A percentile compares a stretch with the other conserved stretches of the same genome.
Conservation (phyloP, 2,329 filamentous ascomycete genomes). For the Bisporella sp. region DNA sequence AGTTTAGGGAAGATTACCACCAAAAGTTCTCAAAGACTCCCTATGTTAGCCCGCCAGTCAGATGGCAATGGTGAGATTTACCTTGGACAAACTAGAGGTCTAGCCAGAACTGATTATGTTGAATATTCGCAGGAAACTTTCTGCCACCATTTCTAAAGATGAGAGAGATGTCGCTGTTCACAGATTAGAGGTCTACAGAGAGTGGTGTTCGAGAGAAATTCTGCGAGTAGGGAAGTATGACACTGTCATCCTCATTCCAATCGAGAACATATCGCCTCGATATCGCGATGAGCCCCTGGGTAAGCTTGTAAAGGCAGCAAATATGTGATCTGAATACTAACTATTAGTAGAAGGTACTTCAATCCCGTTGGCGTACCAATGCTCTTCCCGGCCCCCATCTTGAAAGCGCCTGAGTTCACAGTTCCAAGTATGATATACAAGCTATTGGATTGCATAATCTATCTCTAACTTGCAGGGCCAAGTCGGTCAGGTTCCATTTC, state of each 20-base stretch:
- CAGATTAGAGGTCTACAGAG: background rate
- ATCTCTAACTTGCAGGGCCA: background rate
- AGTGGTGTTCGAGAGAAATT: background rate
- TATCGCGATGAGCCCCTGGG: conserved; percentile 20
- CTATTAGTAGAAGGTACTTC: background rate
- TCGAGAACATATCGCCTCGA: conserved; percentile 1
- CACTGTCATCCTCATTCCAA: background rate
- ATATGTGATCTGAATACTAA: background rate
- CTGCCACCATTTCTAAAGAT: background rate
- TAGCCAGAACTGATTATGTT: too few species aligned
- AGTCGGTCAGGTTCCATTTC: background rate
- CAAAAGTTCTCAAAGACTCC: background rate
- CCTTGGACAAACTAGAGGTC: background rate
- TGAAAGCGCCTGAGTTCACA: background rate
- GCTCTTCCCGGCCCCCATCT: background rate
- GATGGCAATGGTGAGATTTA: conserved; percentile 6
- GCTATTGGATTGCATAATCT: background rate
- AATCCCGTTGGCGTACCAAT: background rate
- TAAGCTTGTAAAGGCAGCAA: background rate
- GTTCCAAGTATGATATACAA: background rate
- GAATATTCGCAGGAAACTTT: background rate
- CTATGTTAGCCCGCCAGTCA: conserved; percentile 5
- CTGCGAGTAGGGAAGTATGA: background rate
- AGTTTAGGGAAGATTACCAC: background rate
- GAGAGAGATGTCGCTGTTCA: background rate